A percentile compares a stretch with the other conserved stretches of the same genome.
Conservation (phyloP, 768 basidiomycete genomes). For the Boletus sp. region DNA sequence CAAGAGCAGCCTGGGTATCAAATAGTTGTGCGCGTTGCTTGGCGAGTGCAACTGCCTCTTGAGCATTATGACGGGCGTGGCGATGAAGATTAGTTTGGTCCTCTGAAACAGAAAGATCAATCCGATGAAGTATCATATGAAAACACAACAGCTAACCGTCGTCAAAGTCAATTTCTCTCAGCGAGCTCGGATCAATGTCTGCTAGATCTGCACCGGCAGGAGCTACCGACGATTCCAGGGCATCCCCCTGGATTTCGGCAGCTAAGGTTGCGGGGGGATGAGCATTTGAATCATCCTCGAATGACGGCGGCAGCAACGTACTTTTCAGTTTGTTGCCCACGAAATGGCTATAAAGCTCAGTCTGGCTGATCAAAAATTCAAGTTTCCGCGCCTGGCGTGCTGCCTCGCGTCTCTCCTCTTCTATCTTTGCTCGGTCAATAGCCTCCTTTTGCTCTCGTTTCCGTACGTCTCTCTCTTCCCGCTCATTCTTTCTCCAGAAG, state of each 20-base stretch:
- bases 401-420: conserved; percentile 92
- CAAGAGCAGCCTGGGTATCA: conserved; percentile 76
- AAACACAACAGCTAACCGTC: conserved; percentile 56
- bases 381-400: conserved; percentile 93
- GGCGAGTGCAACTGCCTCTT: conserved; percentile 80
- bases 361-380: conserved; percentile 98
- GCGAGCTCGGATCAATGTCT: conserved; percentile 47
- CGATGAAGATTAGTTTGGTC: conserved; percentile 81
- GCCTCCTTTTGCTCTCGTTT: conserved; percentile 96
- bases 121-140: background rate
- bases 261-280: conserved; percentile 42
- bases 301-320: conserved; percentile 35
- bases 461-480: conserved; percentile 88
- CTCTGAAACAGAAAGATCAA: conserved; percentile 44
- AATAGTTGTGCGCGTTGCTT: conserved; percentile 79
- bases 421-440: conserved; percentile 77
- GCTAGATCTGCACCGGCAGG: conserved; percentile 58
- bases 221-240: conserved; percentile 36
- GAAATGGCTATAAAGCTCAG: conserved; percentile 98
- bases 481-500: conserved; percentile 98
- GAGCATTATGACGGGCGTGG: conserved; percentile 86
- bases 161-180: conserved; percentile 86
- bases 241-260: conserved; percentile 69
- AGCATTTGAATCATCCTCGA: conserved; percentile 14
- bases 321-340: conserved; percentile 95